Evolutionary conservation across 192 early-diverging fungal species (phyloP).

Genomic region (Entomortierella parvispora): DNA sequence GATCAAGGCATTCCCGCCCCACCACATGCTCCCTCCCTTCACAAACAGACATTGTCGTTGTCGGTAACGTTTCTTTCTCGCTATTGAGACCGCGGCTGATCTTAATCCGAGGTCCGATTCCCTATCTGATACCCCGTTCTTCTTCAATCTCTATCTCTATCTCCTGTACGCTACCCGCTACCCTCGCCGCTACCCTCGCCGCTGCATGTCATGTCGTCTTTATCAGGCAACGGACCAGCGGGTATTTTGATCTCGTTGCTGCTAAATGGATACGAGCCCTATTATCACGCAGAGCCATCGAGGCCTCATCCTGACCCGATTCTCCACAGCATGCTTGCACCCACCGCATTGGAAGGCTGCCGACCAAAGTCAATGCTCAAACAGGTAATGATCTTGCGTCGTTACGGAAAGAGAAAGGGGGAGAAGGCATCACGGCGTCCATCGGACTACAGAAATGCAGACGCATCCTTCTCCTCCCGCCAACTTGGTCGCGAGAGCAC

Average conservation of each 20-base stretch:
- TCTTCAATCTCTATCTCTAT: background rate
- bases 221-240: conserved; percentile 44
- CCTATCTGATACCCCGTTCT: too few relatives aligned
- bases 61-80: conserved; percentile 33
- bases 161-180: background rate
- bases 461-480: too few relatives aligned
- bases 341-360: conserved; percentile 18
- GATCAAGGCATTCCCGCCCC: too few relatives aligned
- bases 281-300: conserved; percentile 35
- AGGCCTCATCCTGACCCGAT: conserved; percentile 45
- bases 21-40: background rate
- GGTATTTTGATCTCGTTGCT: conserved; percentile 41
- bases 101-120: too few relatives aligned
- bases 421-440: too few relatives aligned
- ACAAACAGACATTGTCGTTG: conserved; percentile 23
- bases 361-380: conserved; percentile 31
- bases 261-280: conserved; percentile 37
- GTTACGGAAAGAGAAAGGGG: background rate
- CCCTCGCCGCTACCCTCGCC: background rate
- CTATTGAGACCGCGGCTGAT: too few relatives aligned
- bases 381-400: conserved; percentile 22
- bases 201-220: background rate
- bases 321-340: conserved; percentile 39
- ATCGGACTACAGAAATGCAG: too few relatives aligned
- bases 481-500: too few relatives aligned